Conservation (phyloP, 2,329 filamentous ascomycete genomes). For the Sclerotiophoma versabilis region DNA sequence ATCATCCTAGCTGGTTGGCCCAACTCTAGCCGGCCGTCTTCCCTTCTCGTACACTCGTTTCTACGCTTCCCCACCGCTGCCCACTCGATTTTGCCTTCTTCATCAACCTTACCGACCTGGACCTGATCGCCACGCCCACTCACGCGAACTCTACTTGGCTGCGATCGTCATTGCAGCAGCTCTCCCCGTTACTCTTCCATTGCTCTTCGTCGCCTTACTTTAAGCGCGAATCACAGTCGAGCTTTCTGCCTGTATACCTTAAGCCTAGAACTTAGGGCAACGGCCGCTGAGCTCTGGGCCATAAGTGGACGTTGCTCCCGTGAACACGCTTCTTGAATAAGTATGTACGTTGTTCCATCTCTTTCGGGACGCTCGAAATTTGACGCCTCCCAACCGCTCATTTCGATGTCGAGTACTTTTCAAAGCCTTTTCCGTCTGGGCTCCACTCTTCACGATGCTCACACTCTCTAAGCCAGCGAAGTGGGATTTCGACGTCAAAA, state of each 20-base stretch:
- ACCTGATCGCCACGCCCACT: conserved; percentile 43
- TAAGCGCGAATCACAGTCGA: conserved; percentile 46
- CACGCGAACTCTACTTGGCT: conserved; percentile 46
- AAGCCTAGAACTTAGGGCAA: conserved; percentile 43
- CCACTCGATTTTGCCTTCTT: conserved; percentile 39
- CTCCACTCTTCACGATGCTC: conserved; percentile 56
- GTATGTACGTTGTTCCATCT: conserved; percentile 48
- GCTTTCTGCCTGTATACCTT: conserved; percentile 44
- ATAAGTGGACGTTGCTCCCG: conserved; percentile 46
- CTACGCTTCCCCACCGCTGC: conserved; percentile 40
- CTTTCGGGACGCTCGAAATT: conserved; percentile 40
- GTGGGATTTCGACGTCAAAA: conserved; percentile 57
- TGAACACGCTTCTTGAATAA: conserved; percentile 44
- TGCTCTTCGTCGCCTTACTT: conserved; percentile 42
- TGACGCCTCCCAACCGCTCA: conserved; percentile 39
- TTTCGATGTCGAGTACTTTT: conserved; percentile 43
- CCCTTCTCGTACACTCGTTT: conserved; percentile 48
- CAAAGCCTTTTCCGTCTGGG: conserved; percentile 24
- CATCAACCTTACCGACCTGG: conserved; percentile 34
- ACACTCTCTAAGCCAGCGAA: conserved; percentile 58
- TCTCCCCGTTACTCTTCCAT: conserved; percentile 37
- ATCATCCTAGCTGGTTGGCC: conserved; percentile 44
- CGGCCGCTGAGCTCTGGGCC: conserved; percentile 44
- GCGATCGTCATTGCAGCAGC: conserved; percentile 46
- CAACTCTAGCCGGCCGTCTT: conserved; percentile 44